Evolutionary conservation across 306 rosid genomes (phyloP).

Genomic region (Quercus engelmannii): DNA sequence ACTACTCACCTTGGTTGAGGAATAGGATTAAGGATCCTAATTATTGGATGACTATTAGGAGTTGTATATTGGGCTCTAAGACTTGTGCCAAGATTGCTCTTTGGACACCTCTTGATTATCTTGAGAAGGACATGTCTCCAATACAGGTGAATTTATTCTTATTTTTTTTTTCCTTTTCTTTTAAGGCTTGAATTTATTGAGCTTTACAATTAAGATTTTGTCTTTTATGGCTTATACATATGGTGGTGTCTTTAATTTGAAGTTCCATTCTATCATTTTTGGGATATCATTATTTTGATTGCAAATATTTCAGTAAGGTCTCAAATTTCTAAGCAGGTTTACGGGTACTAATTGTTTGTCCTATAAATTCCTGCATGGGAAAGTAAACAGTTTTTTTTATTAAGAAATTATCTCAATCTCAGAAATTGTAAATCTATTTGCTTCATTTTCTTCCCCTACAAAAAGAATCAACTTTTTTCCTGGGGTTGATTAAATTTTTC

Average conservation of each 20-base stretch:
- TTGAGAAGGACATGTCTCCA: constrained; percentile 73
- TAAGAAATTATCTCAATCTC: neutral
- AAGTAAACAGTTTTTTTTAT: neutral
- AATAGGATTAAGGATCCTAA: constrained; percentile 55
- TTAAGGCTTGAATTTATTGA: neutral
- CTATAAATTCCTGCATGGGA: neutral
- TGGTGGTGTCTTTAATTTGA: too few relatives aligned
- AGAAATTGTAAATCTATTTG: too few relatives aligned
- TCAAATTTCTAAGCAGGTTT: too few relatives aligned
- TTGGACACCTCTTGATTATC: constrained; percentile 78
- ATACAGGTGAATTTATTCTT: constrained; percentile 55
- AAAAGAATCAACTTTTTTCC: too few relatives aligned
- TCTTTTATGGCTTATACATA: too few relatives aligned
- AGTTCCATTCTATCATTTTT: neutral
- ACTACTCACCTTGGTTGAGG: constrained; percentile 79
- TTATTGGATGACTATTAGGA: constrained; percentile 67
- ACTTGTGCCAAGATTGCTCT: constrained; percentile 53
- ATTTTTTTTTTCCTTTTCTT: neutral
- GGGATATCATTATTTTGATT: neutral
- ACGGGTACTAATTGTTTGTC: too few relatives aligned
- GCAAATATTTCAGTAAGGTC: too few relatives aligned
- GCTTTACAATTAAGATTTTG: neutral
- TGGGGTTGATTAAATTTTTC: too few relatives aligned
- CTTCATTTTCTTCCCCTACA: too few relatives aligned
- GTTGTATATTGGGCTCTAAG: constrained; percentile 79